Evolutionary conservation across 139 green algal genomes (phyloP).

Genomic region (Chlorokybus atmophyticus): DNA sequence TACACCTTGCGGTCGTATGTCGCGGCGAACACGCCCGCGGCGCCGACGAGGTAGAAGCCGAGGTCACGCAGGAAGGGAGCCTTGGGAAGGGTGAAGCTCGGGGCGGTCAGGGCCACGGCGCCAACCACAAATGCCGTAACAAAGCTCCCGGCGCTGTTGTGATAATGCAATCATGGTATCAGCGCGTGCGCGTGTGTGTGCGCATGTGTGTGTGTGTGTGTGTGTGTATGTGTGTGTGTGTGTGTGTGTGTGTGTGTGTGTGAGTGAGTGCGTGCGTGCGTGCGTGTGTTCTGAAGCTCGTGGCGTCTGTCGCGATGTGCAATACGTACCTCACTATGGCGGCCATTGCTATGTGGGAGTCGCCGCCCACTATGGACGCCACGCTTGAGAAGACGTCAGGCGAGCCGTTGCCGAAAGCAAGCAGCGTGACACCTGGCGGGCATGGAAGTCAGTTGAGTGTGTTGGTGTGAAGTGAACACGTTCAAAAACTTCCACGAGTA

Average conservation of each 20-base stretch:
- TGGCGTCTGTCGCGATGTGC: neutral
- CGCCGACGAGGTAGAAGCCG: slow-evolving; percentile 27
- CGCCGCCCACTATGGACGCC: slow-evolving; percentile 17
- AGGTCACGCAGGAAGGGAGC: slow-evolving; percentile 25
- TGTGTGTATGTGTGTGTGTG: no score
- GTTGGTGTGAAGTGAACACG: no score
- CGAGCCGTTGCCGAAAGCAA: slow-evolving; percentile 36
- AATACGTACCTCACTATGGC: slow-evolving; percentile 8
- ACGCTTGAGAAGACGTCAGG: slow-evolving; percentile 36
- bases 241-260: no score
- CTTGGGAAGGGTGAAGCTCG: slow-evolving; percentile 15
- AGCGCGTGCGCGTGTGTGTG: no score
- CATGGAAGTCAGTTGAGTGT: slow-evolving; percentile 15
- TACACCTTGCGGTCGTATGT: slow-evolving; percentile 5
- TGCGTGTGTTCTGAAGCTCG: no score
- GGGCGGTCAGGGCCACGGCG: slow-evolving; percentile 16
- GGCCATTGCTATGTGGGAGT: slow-evolving; percentile 18
- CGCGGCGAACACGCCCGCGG: slow-evolving; percentile 6
- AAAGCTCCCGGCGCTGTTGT: slow-evolving; percentile 25
- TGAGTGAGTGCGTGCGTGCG: no score
- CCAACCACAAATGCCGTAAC: slow-evolving; percentile 32
- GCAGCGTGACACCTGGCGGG: slow-evolving; percentile 31
- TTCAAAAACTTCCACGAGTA: no score
- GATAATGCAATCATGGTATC: no score
- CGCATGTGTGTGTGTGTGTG: no score